Conservation (phyloP, 2,329 filamentous ascomycete species). For the Rhinocladiella similis region DNA sequence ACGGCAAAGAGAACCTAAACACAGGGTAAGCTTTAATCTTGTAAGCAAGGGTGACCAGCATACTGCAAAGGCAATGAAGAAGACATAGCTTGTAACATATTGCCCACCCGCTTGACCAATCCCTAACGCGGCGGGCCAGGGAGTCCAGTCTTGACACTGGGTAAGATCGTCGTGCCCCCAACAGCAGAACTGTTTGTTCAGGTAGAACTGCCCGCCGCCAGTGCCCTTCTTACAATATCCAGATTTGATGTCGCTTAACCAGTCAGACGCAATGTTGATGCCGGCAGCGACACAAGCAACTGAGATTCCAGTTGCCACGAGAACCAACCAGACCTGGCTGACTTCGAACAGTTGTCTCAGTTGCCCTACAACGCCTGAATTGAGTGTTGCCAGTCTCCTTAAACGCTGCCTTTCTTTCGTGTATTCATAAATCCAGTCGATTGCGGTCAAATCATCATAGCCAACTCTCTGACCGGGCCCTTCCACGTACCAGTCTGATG, state of each 20-base stretch:
- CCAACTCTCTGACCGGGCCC: conserved; percentile 85
- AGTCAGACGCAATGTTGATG: conserved; percentile 89
- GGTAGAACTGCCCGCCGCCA: conserved; percentile 83
- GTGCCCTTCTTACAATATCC: conserved; percentile 78
- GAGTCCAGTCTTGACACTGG: conserved; percentile 82
- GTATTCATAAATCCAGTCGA: conserved; percentile 99
- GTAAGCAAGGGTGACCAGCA: conserved; percentile 36
- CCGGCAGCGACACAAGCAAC: conserved; percentile 82
- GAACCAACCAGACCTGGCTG: conserved; percentile 87
- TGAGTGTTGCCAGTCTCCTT: conserved; percentile 68
- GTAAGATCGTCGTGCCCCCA: conserved; percentile 80
- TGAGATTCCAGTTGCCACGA: conserved; percentile 80
- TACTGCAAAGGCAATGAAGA: conserved; percentile 84
- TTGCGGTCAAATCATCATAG: conserved; percentile 94
- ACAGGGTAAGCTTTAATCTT: not conserved
- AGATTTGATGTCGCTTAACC: conserved; percentile 88
- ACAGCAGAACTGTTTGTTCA: conserved; percentile 91
- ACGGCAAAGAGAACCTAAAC: conserved; percentile 72
- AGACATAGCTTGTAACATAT: conserved; percentile 83
- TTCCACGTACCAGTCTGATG: conserved; percentile 82
- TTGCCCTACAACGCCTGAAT: conserved; percentile 69
- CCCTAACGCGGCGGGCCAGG: conserved; percentile 76
- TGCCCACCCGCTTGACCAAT: conserved; percentile 65
- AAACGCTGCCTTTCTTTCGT: conserved; percentile 90
- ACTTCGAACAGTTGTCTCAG: conserved; percentile 73